Evolutionary conservation across 1,139 yeast species (phyloP).

Genomic region (Scheffersomyces segobiensis): DNA sequence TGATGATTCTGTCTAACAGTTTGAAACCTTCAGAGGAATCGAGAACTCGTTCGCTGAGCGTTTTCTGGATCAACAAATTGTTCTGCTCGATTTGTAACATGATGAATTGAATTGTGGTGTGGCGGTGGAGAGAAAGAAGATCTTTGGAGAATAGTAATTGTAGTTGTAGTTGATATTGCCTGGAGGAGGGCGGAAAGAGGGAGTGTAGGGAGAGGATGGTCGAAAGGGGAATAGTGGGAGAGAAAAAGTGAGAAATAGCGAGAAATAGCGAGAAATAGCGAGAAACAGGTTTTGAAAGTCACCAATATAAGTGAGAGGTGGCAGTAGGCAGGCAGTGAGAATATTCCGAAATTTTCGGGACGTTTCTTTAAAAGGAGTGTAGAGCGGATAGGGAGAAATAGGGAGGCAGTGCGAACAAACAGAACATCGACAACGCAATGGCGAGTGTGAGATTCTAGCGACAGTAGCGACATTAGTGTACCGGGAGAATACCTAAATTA

Average conservation of each 20-base stretch:
- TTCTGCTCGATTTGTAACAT: slow-evolving; percentile 50
- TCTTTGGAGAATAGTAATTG: too few relatives aligned
- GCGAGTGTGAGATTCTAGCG: too few relatives aligned
- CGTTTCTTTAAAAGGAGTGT: too few relatives aligned
- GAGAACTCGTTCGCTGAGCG: slow-evolving; percentile 39
- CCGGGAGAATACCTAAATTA: too few relatives aligned
- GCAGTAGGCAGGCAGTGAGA: too few relatives aligned
- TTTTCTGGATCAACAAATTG: slow-evolving; percentile 44
- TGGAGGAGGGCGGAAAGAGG: not conserved
- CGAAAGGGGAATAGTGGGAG: not conserved
- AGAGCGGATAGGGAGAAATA: not conserved
- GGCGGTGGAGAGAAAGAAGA: not conserved
- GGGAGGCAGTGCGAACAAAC: not conserved
- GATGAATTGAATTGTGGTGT: slow-evolving; percentile 2
- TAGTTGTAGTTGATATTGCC: not conserved
- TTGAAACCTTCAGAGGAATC: slow-evolving; percentile 34
- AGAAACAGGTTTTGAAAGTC: too few relatives aligned
- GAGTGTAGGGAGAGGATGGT: not conserved
- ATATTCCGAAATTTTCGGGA: too few relatives aligned
- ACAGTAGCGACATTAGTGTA: too few relatives aligned
- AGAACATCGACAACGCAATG: too few relatives aligned
- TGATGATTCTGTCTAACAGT: slow-evolving; percentile 83
- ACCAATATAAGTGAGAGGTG: too few relatives aligned
- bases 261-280: not conserved
- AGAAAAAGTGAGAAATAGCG: not conserved